Base-by-base conservation (phyloP, 73 alveolate species). In the Vitrella brassicaformis region DNA sequence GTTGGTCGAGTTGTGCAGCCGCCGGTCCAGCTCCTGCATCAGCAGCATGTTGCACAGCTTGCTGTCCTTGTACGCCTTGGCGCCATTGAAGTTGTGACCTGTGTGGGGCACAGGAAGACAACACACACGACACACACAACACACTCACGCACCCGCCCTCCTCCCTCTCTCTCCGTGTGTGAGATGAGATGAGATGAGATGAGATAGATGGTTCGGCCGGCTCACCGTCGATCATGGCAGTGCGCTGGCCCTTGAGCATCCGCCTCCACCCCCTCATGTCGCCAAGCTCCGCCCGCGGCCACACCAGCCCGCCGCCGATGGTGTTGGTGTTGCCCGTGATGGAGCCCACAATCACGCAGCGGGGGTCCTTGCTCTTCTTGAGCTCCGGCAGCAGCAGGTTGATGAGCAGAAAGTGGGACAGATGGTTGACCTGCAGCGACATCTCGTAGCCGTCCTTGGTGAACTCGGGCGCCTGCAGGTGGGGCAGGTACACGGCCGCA, bases 31-130 rank as follows among this genome's bases (percentile, higher is more conserved):
- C 56, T 39, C 56, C 56, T 8, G 14, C 56, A 39, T 27, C 39
- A 75, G 66, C 82, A 75, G 66, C 82, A 75, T 75, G 66, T 66
- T 27, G 26, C 75, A 73, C 39, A 75, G 46, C 75, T 75, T 75
- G 31, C 76, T 68, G 68, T 75, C 82, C 82, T 75, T 66, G 56
- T 39, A 39, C 76, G 68, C 68, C 75, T 75, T 75, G 75, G 82
- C 82, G 0, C 82, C 82, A 26, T 75, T 75, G 75, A 75, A 75
- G 82, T 75, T 75, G n/a, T n/a, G n/a, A n/a, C n/a, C n/a, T n/a
- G n/a, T n/a, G n/a, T n/a, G n/a, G n/a, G n/a, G n/a, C n/a, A n/a
- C n/a, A n/a, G n/a, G n/a, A n/a, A n/a, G n/a, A n/a, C n/a, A n/a
- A n/a, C n/a, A n/a, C n/a, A n/a, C n/a, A n/a, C n/a, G n/a, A n/a